Percentiles rank a stretch among this genome's conserved stretches.
phyloP scores from a whole-genome alignment of 2,329 filamentous ascomycete genomes.

The Hypoxylon sp. region DNA sequence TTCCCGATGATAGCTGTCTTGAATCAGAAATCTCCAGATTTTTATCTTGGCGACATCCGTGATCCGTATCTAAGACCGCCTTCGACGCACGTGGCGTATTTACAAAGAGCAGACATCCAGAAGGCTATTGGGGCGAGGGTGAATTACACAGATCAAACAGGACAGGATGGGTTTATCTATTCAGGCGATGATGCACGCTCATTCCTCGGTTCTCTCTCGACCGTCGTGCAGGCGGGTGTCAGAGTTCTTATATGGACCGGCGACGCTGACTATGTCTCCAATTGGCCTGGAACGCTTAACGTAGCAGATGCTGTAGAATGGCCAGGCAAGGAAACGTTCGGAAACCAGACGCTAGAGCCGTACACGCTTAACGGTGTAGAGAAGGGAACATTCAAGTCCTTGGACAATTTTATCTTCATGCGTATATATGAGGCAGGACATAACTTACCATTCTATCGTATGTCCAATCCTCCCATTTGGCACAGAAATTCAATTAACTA shows the following conservation, averaged over 20 bases:
- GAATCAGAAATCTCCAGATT: slow-evolving; percentile 53
- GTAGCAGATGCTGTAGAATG: slow-evolving; percentile 64
- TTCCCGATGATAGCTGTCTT: slow-evolving; percentile 49
- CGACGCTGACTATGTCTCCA: slow-evolving; percentile 72
- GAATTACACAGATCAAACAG: slow-evolving; percentile 34
- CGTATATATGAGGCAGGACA: slow-evolving; percentile 64
- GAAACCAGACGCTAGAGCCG: slow-evolving; percentile 53
- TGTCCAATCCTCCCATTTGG: slow-evolving; percentile 29
- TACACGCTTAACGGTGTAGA: slow-evolving; percentile 66
- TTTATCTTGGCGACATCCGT: slow-evolving; percentile 46
- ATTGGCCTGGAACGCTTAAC: slow-evolving; percentile 67
- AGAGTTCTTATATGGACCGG: slow-evolving; percentile 69
- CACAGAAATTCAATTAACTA: not conserved
- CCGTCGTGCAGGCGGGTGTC: slow-evolving; percentile 64
- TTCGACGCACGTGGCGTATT: slow-evolving; percentile 46
- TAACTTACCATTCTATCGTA: slow-evolving; percentile 63
- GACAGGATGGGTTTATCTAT: slow-evolving; percentile 7
- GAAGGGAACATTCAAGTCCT: slow-evolving; percentile 66
- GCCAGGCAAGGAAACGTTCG: slow-evolving; percentile 59
- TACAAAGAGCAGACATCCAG: slow-evolving; percentile 45
- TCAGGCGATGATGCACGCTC: slow-evolving; percentile 35
- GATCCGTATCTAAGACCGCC: slow-evolving; percentile 47
- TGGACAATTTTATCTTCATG: slow-evolving; percentile 65
- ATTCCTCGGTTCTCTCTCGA: slow-evolving; percentile 59
- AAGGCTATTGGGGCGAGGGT: slow-evolving; percentile 47